These are phyloP conservation scores for Phytopythium aichiense DNA, from an alignment of 352 stramenopile species.

Conservation along the genomic window DNA sequence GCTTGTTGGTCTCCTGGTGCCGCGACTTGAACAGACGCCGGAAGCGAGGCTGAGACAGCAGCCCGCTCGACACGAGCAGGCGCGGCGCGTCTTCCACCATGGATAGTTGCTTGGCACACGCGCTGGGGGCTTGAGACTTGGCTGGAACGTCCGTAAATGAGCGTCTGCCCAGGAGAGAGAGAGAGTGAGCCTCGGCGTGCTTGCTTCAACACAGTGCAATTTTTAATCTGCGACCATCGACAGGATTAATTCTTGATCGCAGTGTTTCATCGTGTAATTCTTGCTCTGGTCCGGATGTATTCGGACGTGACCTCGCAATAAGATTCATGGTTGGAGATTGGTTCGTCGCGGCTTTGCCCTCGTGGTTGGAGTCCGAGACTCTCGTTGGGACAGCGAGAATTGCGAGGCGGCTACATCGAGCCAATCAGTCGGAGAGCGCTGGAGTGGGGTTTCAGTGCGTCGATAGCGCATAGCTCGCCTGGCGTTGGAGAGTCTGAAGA, in stretches of 20 bases:
- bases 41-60: constrained; percentile 35
- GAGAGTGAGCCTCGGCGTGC: too few relatives aligned
- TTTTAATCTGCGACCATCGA: too few relatives aligned
- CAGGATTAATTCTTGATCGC: too few relatives aligned
- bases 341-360: too few relatives aligned
- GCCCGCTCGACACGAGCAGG: constrained; percentile 17
- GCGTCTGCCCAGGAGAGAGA: neutral
- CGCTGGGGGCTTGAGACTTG: neutral
- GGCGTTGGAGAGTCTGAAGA: neutral
- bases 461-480: too few relatives aligned
- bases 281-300: neutral
- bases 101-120: neutral
- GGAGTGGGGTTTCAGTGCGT: too few relatives aligned
- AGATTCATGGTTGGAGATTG: neutral
- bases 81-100: constrained; percentile 16
- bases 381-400: too few relatives aligned
- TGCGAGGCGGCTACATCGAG: too few relatives aligned
- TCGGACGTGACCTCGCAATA: neutral
- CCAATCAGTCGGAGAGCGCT: too few relatives aligned
- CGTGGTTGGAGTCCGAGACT: too few relatives aligned
- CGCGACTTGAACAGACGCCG: constrained; percentile 56
- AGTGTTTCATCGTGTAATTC: too few relatives aligned
- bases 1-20: constrained; percentile 39
- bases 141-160: neutral
- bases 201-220: neutral